Conservation (phyloP, 306 rosid species). For the Fragaria nilgerrensis region DNA sequence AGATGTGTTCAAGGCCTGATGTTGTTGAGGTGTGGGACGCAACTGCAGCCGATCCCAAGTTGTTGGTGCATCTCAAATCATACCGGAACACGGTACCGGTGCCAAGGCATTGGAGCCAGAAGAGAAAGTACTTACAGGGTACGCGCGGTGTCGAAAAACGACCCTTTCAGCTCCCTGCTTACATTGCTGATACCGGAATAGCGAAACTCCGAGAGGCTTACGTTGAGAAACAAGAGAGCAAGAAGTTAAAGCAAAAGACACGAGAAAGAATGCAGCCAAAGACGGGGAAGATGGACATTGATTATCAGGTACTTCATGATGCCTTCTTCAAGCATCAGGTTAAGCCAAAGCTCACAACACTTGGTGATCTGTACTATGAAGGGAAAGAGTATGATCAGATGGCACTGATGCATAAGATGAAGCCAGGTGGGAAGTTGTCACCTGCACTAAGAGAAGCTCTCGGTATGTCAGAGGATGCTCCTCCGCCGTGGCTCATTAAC, state of each 20-base stretch:
- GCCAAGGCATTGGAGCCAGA: slow-evolving; percentile 98
- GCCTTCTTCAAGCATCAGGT: slow-evolving; percentile 93
- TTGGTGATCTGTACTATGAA: slow-evolving; percentile 91
- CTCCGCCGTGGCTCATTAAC: slow-evolving; percentile 99
- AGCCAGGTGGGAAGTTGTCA: slow-evolving; percentile 77
- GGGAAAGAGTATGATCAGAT: slow-evolving; percentile 97
- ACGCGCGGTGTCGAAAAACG: slow-evolving; percentile 74
- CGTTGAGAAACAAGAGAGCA: slow-evolving; percentile 94
- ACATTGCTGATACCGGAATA: slow-evolving; percentile 96
- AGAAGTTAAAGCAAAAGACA: slow-evolving; percentile 94
- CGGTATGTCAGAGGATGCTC: slow-evolving; percentile 99
- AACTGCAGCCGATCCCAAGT: slow-evolving; percentile 91
- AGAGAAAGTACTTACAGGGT: slow-evolving; percentile 91
- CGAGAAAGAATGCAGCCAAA: slow-evolving; percentile 98
- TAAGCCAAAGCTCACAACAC: slow-evolving; percentile 88
- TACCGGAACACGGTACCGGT: slow-evolving; percentile 97
- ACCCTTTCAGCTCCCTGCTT: slow-evolving; percentile 97
- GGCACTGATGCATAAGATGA: slow-evolving; percentile 78
- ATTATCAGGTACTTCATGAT: slow-evolving; percentile 98
- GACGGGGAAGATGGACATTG: slow-evolving; percentile 98
- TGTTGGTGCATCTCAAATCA: slow-evolving; percentile 83
- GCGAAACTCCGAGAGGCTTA: slow-evolving; percentile 98
- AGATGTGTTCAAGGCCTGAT: slow-evolving; percentile 85
- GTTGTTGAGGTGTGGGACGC: slow-evolving; percentile 99
- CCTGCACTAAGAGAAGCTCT: slow-evolving; percentile 93